Evolutionary conservation across 2,329 filamentous ascomycete species (phyloP).

Genomic region (Diaporthe eres): DNA sequence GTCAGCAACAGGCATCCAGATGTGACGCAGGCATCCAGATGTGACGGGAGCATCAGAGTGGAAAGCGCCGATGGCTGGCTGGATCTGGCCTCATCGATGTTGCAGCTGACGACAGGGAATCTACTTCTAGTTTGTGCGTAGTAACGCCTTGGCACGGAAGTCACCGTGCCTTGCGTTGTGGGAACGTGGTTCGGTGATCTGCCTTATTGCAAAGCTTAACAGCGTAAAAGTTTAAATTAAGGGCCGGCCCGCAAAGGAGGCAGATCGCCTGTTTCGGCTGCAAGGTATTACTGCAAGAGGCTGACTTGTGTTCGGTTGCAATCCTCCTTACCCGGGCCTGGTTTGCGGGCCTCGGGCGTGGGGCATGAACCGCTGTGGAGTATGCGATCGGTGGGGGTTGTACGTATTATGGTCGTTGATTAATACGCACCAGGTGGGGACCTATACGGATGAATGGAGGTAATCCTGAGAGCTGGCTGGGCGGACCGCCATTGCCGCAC

Average conservation of each 20-base stretch:
- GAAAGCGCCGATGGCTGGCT: neutral
- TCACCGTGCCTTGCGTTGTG: neutral
- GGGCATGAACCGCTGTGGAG: neutral
- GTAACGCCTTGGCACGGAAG: conserved; percentile 6
- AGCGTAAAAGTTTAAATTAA: conserved; percentile 11
- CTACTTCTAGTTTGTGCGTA: neutral
- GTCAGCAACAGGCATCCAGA: neutral
- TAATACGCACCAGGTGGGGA: neutral
- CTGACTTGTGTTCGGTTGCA: conserved; percentile 11
- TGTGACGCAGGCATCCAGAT: neutral
- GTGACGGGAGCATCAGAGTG: neutral
- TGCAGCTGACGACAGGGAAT: neutral
- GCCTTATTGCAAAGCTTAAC: conserved; percentile 4
- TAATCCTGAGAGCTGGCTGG: neutral
- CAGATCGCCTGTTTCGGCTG: conserved; percentile 10
- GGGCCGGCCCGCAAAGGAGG: conserved; percentile 6
- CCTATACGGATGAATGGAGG: neutral
- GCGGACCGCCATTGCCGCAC: conserved; percentile 17
- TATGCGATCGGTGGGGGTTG: neutral
- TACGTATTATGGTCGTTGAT: neutral
- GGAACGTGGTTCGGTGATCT: conserved; percentile 4
- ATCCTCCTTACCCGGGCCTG: neutral
- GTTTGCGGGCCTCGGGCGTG: neutral
- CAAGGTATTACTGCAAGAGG: neutral
- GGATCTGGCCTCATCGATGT: neutral